Evolutionary conservation across 2,329 filamentous ascomycete species (phyloP), one percentile per base, ranked within the genome.

Genomic region (Aspergillus proliferans): DNA sequence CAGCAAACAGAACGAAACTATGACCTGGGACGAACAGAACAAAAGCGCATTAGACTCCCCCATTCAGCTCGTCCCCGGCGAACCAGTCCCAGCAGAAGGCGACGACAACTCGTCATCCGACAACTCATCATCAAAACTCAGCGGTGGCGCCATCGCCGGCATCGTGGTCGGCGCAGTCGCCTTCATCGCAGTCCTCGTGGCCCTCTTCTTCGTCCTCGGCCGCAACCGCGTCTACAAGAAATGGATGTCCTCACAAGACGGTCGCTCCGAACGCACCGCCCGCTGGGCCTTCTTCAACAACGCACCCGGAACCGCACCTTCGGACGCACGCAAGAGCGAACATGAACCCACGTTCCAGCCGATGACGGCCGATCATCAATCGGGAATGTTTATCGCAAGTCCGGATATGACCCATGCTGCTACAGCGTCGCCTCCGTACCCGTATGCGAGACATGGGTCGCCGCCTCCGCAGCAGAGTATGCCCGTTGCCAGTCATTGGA

Each of bases 131-230:
- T 51, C 40, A 36, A 48, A 49, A 21, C 60, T 75, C 5, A 67
- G 70, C 28, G 47, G 63, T 0, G 80, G 80, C 3, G 77, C 76
- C 2, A 84, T 85, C 24, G 81, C 79, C 1, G 83, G 82, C 4
- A 82, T 85, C 26, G 73, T 71, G 1, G 70, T 85, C 33, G 80
- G 81, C 21, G 65, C 62, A 1, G 68, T 75, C 0, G 76, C 73
- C 1, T 74, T 71, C 8, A 68, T 74, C 7, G 69, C 63, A 0
- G 58, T 82, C 5, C 56, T 82, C 45, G 78, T 77, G 46, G 56
- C 58, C 3, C 48, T 71, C 2, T 63, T 70, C 51, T 70, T 67
- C 52, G 51, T 66, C 2, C 61, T 71, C 7, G 63, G 66, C 14
- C 62, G 67, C 24, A 67, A 69, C 45, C 56, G 62, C 1, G 60